phyloP scores from a whole-genome alignment of 208 protist genomes.

The Zelonia costaricensis region DNA sequence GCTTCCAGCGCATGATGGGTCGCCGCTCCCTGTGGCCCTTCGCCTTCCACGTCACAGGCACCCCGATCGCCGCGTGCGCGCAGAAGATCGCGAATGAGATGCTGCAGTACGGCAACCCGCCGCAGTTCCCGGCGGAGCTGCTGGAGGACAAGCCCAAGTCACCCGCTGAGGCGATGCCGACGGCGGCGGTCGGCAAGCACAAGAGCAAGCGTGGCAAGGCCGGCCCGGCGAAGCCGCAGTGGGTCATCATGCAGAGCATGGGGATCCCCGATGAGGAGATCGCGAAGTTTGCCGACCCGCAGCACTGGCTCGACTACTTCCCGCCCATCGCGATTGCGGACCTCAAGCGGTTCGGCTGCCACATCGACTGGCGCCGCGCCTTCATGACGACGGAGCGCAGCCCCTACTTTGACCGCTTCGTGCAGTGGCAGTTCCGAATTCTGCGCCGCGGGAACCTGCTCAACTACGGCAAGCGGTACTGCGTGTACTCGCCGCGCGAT shows the following conservation, averaged over 20 bases:
- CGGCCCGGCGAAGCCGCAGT: constrained; percentile 93
- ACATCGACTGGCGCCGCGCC: constrained; percentile 98
- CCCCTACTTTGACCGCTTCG: constrained; percentile 99
- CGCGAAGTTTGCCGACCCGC: constrained; percentile 97
- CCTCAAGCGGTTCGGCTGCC: constrained; percentile 93
- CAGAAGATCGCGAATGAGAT: constrained; percentile 96
- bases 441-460: constrained; percentile 94
- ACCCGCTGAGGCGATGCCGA: constrained; percentile 10
- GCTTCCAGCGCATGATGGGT: constrained; percentile 98
- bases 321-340: constrained; percentile 96
- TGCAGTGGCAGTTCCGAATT: constrained; percentile 97
- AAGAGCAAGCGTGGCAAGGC: constrained; percentile 92
- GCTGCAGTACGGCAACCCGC: constrained; percentile 89
- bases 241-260: constrained; percentile 98
- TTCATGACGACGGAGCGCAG: constrained; percentile 99
- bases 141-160: constrained; percentile 38
- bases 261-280: constrained; percentile 97
- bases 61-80: constrained; percentile 99
- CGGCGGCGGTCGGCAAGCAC: constrained; percentile 48
- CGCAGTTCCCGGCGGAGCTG: constrained; percentile 74
- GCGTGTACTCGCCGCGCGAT: constrained; percentile 99
- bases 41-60: constrained; percentile 99
- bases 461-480: constrained; percentile 97
- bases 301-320: constrained; percentile 99
- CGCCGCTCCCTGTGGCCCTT: constrained; percentile 99